A percentile compares a stretch with the other conserved stretches of the same genome.
Conservation (phyloP, 139 green algal genomes). For the Tetradesmus obliquus region DNA sequence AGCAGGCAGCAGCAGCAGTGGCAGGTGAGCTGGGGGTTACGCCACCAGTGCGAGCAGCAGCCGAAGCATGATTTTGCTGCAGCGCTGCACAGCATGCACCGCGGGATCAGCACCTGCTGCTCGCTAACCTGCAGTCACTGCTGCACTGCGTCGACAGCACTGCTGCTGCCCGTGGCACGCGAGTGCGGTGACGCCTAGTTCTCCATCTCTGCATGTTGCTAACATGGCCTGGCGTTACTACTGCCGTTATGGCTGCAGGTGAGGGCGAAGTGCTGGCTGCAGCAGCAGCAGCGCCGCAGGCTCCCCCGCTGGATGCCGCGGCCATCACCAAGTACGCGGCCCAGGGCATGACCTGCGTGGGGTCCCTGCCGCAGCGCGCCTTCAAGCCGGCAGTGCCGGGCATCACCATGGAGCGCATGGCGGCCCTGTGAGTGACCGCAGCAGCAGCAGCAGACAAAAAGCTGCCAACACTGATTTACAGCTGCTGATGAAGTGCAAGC, state of each 20-base stretch:
- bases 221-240: neutral
- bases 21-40: neutral
- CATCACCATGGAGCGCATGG: neutral
- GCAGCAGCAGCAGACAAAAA: no score
- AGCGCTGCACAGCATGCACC: neutral
- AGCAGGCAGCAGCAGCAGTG: neutral
- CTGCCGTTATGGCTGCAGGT: neutral
- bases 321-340: neutral
- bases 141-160: no score
- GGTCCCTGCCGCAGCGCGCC: neutral
- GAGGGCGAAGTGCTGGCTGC: neutral
- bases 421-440: neutral
- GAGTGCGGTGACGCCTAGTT: no score
- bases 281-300: neutral
- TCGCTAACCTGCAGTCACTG: no score
- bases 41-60: neutral
- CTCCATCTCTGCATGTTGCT: neutral
- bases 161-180: no score
- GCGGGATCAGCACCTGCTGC: no score
- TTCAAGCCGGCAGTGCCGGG: neutral
- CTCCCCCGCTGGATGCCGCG: neutral
- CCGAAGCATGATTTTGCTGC: neutral
- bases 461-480: no score
- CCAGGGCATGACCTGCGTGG: neutral
- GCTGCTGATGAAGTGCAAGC: no score